Evolutionary conservation across 306 rosid genomes (phyloP).

Genomic region (Vigna mungo): DNA sequence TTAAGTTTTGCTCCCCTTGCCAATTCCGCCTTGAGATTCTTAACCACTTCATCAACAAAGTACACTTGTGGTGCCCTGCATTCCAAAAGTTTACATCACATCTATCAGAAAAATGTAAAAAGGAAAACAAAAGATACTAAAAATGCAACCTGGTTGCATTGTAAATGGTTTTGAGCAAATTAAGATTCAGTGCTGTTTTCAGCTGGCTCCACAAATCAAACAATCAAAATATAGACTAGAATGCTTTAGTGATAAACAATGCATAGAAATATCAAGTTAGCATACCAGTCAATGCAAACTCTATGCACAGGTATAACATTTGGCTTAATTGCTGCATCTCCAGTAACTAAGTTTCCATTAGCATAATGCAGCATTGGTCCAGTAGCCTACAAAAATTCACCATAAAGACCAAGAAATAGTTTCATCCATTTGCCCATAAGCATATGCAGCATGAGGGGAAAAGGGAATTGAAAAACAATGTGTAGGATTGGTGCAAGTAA

Average conservation of each 20-base stretch:
- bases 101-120: conserved; percentile 17
- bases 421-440: conserved; percentile 19
- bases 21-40: conserved; percentile 82
- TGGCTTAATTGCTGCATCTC: conserved; percentile 62
- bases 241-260: not conserved
- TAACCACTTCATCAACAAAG: conserved; percentile 61
- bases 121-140: conserved; percentile 16
- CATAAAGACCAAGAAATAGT: conserved; percentile 13
- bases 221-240: not conserved
- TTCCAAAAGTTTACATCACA: conserved; percentile 39
- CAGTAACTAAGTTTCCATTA: conserved; percentile 61
- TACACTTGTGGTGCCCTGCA: conserved; percentile 94
- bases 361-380: conserved; percentile 84
- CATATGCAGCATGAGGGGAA: conserved; percentile 3
- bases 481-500: conserved; percentile 4
- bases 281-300: conserved; percentile 81
- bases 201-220: not conserved
- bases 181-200: not conserved
- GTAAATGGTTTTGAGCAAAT: not conserved
- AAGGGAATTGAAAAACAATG: not conserved
- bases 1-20: conserved; percentile 89
- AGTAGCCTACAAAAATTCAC: conserved; percentile 59
- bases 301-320: conserved; percentile 81
- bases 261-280: not conserved
- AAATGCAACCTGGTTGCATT: not conserved